Evolutionary conservation across 306 rosid genomes (phyloP).

Genomic region (Inga laurina): DNA sequence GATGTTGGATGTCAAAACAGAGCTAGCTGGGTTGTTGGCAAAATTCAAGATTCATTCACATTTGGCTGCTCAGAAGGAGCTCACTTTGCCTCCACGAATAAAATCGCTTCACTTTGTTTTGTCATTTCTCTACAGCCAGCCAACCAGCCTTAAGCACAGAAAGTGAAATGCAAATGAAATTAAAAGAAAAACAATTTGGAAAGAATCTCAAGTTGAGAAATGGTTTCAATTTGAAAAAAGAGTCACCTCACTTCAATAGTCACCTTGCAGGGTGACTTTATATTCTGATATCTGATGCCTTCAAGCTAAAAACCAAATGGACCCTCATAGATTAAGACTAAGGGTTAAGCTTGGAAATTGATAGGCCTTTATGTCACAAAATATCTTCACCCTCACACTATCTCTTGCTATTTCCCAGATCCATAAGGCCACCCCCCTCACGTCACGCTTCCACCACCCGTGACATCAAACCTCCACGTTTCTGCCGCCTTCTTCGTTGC

Average conservation of each 20-base stretch:
- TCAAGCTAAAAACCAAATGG: constrained; percentile 10
- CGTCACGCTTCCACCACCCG: background rate
- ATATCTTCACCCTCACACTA: background rate
- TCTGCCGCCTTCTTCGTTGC: too few relatives aligned
- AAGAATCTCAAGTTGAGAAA: background rate
- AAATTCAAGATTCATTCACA: background rate
- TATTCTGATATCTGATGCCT: background rate
- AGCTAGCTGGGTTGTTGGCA: background rate
- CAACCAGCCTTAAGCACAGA: too few relatives aligned
- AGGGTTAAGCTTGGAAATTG: background rate
- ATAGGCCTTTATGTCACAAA: background rate
- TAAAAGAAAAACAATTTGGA: background rate
- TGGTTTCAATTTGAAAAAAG: background rate
- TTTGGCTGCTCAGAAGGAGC: background rate
- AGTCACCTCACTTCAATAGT: background rate
- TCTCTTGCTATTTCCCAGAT: background rate
- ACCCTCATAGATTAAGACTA: constrained; percentile 6
- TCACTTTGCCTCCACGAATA: constrained; percentile 21
- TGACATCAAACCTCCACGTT: background rate
- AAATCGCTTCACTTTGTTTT: constrained; percentile 3
- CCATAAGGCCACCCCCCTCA: background rate
- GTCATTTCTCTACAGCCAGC: background rate
- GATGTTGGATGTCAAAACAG: background rate
- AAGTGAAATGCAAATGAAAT: background rate
- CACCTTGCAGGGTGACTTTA: background rate